A percentile compares a stretch with the other conserved stretches of the same genome.
These are phyloP conservation scores for Cryphonectria carpinicola DNA, from an alignment of 2,329 filamentous ascomycete genomes.

Conservation along the genomic window DNA sequence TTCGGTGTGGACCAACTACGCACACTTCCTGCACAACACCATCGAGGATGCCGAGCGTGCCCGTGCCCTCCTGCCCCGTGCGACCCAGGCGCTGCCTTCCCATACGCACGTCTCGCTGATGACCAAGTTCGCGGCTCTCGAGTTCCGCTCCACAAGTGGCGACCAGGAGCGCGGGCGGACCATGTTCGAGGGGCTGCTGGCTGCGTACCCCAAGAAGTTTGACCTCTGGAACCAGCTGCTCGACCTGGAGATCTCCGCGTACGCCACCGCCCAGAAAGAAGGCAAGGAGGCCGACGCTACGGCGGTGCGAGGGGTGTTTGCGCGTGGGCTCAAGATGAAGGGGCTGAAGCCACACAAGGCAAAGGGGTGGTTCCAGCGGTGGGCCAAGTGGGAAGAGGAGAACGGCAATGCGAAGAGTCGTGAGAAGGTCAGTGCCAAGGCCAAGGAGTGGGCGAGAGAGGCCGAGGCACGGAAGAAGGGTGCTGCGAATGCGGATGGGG, in stretches of 20 bases:
- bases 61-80: conserved; percentile 78
- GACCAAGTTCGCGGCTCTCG: conserved; percentile 86
- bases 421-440: conserved; percentile 71
- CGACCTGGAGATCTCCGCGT: conserved; percentile 75
- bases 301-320: conserved; percentile 76
- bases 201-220: conserved; percentile 83
- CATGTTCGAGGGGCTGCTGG: conserved; percentile 86
- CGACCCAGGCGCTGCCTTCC: conserved; percentile 78
- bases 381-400: conserved; percentile 85
- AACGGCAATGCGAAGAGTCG: conserved; percentile 70
- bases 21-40: conserved; percentile 84
- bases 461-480: conserved; percentile 45
- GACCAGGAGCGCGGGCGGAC: conserved; percentile 91
- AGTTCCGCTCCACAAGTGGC: conserved; percentile 83
- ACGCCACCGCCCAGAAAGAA: conserved; percentile 55
- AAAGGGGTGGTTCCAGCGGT: conserved; percentile 87
- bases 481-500: conserved; percentile 34
- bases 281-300: conserved; percentile 46
- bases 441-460: conserved; percentile 69
- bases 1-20: conserved; percentile 91
- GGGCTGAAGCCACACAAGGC: conserved; percentile 81
- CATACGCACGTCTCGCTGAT: conserved; percentile 71
- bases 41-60: conserved; percentile 71
- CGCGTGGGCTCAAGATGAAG: conserved; percentile 72
- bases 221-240: conserved; percentile 93